These are phyloP conservation scores for Termitomyces eurrhizus DNA, from an alignment of 768 basidiomycete genomes.

Conservation along the genomic window DNA sequence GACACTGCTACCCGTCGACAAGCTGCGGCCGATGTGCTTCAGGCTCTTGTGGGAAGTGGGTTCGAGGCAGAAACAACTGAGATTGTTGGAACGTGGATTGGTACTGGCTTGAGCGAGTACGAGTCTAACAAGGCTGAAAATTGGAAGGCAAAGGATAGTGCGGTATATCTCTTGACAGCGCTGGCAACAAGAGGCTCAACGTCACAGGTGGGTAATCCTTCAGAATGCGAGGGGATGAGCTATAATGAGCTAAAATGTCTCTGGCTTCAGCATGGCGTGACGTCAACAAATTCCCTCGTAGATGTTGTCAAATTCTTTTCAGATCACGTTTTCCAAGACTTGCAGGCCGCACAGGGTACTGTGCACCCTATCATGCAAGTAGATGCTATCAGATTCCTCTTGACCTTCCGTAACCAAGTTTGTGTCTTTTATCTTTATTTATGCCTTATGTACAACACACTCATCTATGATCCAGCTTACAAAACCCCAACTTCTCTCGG, in stretches of 20 bases:
- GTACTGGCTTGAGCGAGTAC: slow-evolving; percentile 68
- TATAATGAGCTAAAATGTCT: slow-evolving; percentile 3
- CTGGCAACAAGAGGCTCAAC: slow-evolving; percentile 90
- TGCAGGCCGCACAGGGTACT: slow-evolving; percentile 60
- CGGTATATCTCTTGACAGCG: slow-evolving; percentile 90
- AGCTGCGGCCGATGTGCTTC: slow-evolving; percentile 93
- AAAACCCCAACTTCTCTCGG: slow-evolving; percentile 89
- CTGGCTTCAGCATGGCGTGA: slow-evolving; percentile 77
- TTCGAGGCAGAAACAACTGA: slow-evolving; percentile 85
- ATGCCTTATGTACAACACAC: background rate
- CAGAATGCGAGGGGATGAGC: background rate
- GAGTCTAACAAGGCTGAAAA: slow-evolving; percentile 50
- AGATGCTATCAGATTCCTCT: slow-evolving; percentile 91
- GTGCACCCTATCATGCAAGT: slow-evolving; percentile 92
- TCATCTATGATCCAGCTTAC: slow-evolving; percentile 53
- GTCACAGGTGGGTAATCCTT: slow-evolving; percentile 50
- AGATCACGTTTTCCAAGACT: slow-evolving; percentile 83
- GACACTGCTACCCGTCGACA: slow-evolving; percentile 87
- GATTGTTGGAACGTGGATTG: slow-evolving; percentile 84
- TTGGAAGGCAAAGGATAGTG: slow-evolving; percentile 93
- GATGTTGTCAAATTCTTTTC: slow-evolving; percentile 97
- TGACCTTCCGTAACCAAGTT: slow-evolving; percentile 96
- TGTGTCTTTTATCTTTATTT: slow-evolving; percentile 12
- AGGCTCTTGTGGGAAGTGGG: slow-evolving; percentile 79
- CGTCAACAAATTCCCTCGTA: slow-evolving; percentile 86